Percentiles rank a stretch among this genome's conserved stretches.
phyloP scores from a whole-genome alignment of 2,329 filamentous ascomycete genomes.

The Teratosphaeriaceae sp. region DNA sequence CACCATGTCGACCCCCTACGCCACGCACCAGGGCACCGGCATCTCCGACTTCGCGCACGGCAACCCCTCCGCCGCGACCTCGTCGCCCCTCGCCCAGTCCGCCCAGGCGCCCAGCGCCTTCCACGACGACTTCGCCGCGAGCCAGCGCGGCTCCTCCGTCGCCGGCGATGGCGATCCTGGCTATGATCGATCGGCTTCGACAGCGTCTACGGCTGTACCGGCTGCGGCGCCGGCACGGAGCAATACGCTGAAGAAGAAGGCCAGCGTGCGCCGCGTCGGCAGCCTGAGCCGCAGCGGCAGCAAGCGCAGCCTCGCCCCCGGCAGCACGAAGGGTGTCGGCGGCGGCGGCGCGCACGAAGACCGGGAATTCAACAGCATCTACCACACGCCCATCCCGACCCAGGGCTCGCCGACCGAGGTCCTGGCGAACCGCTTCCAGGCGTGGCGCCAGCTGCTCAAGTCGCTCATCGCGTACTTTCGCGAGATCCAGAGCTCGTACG shows the following conservation, averaged over 20 bases:
- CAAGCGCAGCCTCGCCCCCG: conserved; percentile 72
- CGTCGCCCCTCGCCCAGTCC: conserved; percentile 32
- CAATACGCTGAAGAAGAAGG: conserved; percentile 85
- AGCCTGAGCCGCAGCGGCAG: conserved; percentile 77
- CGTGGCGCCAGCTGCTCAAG: conserved; percentile 92
- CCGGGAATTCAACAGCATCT: conserved; percentile 72
- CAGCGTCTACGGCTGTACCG: conserved; percentile 39
- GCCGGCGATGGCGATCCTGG: conserved; percentile 31
- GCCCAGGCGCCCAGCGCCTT: conserved; percentile 24
- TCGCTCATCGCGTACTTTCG: conserved; percentile 91
- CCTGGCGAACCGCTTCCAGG: conserved; percentile 82
- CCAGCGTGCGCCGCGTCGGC: conserved; percentile 63
- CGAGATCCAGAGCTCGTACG: conserved; percentile 85
- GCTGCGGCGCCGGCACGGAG: conserved; percentile 46
- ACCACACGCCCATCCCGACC: conserved; percentile 84
- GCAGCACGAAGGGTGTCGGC: conserved; percentile 75
- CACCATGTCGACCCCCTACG: conserved; percentile 23
- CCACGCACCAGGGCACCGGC: conserved; percentile 14
- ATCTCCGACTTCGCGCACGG: conserved; percentile 34
- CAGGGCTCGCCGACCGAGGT: conserved; percentile 81
- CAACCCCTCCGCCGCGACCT: conserved; percentile 25
- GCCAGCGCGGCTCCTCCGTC: conserved; percentile 59
- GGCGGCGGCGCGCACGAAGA: conserved; percentile 53
- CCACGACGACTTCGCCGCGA: conserved; percentile 60
- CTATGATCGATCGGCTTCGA: conserved; percentile 58